phyloP scores from a whole-genome alignment of 129 eudicot species.

The Mikania micrantha region DNA sequence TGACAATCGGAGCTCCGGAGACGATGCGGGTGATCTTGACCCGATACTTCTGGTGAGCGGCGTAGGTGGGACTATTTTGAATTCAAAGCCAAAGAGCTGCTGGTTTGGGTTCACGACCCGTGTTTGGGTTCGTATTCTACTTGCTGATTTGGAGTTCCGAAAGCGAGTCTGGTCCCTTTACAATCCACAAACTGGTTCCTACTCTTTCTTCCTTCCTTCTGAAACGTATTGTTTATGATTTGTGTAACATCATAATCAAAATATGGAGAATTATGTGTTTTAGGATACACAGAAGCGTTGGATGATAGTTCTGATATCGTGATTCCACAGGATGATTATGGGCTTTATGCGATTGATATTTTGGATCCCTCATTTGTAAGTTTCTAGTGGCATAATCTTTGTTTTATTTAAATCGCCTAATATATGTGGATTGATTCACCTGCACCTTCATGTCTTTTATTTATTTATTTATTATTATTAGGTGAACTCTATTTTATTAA shows the following conservation, averaged over 20 bases:
- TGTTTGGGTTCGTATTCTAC: slow-evolving; percentile 76
- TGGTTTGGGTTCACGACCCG: slow-evolving; percentile 47
- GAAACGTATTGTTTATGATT: no score
- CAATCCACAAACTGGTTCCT: slow-evolving; percentile 65
- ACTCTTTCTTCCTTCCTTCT: background rate
- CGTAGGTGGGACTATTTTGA: slow-evolving; percentile 65
- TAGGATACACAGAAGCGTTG: slow-evolving; percentile 74
- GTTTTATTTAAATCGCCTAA: no score
- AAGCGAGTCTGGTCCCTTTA: slow-evolving; percentile 61
- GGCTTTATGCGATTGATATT: slow-evolving; percentile 84
- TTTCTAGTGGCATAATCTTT: no score
- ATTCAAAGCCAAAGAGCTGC: slow-evolving; percentile 48
- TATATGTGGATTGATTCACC: no score
- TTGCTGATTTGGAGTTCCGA: slow-evolving; percentile 86
- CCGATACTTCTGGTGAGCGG: slow-evolving; percentile 83
- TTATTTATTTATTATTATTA: background rate
- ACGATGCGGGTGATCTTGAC: slow-evolving; percentile 42
- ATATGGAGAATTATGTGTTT: slow-evolving; percentile 2
- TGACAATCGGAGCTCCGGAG: slow-evolving; percentile 29
- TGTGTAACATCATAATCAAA: no score
- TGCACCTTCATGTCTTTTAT: no score
- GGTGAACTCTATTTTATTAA: no score
- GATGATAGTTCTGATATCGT: slow-evolving; percentile 63
- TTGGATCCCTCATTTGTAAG: slow-evolving; percentile 88
- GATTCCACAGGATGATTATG: slow-evolving; percentile 91